Conservation (phyloP, 768 basidiomycete species). For the Postia placenta region DNA sequence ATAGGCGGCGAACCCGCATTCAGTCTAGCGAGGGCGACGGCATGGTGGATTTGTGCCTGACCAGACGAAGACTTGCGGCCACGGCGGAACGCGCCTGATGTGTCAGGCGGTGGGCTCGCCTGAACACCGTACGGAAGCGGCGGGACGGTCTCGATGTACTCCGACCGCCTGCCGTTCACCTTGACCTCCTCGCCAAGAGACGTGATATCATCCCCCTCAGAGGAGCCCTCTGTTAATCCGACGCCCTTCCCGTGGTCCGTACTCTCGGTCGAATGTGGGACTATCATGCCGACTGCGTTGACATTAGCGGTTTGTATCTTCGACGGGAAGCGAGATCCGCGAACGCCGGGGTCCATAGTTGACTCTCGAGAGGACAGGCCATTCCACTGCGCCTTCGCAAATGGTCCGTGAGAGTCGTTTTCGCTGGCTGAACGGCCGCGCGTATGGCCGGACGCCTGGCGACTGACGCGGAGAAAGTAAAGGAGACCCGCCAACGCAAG, state of each 20-base stretch:
- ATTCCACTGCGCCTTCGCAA: slow-evolving; percentile 15
- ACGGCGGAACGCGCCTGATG: slow-evolving; percentile 1
- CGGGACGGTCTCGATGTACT: slow-evolving; percentile 12
- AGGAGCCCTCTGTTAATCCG: neutral
- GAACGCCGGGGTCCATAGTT: slow-evolving; percentile 7
- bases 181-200: slow-evolving; percentile 10
- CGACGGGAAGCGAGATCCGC: neutral
- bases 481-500: slow-evolving; percentile 29
- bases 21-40: slow-evolving; percentile 12
- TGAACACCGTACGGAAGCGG: slow-evolving; percentile 3
- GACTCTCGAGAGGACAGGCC: slow-evolving; percentile 17
- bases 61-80: slow-evolving; percentile 3
- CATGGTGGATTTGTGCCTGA: slow-evolving; percentile 9
- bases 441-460: slow-evolving; percentile 11
- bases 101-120: slow-evolving; percentile 3
- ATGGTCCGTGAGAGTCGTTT: neutral
- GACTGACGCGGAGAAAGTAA: slow-evolving; percentile 18
- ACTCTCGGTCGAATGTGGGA: neutral
- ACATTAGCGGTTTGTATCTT: neutral
- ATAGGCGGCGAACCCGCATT: slow-evolving; percentile 5
- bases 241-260: neutral
- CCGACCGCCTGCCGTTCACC: slow-evolving; percentile 1
- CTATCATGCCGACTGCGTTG: slow-evolving; percentile 1
- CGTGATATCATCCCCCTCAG: slow-evolving; percentile 7
- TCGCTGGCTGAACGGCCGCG: slow-evolving; percentile 9